Evolutionary conservation across 2,329 filamentous ascomycete species (phyloP), one percentile per base, ranked within the genome.

Genomic region (Dothideomycetes sp.): DNA sequence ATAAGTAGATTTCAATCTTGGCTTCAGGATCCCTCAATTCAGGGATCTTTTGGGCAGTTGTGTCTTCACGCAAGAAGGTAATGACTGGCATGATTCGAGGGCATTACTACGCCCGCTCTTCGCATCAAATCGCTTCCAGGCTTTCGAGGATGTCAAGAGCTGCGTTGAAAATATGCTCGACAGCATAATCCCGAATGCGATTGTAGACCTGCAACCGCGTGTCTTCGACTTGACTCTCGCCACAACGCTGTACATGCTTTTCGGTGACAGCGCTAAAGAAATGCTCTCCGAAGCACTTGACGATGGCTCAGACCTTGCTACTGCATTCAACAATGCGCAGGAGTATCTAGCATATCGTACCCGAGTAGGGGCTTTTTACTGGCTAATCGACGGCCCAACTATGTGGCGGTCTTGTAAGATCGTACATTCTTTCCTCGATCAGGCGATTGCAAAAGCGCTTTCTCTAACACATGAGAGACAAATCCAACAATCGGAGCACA

Each of bases 221-320:
- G 77, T 81, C 50, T 79, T 79, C 49, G 66, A 69, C 35, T 65
- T 81, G 51, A 79, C 77, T 0, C 63, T 82, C 16, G 78, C 83
- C 44, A 72, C 75, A 1, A 73, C 77, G 0, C 81, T 76, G 0
- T 74, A 79, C 27, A 79, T 82, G 43, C 58, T 84, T 4, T 75
- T 81, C 27, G 79, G 79, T 3, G 61, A 72, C n/a, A n/a, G n/a
- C 31, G 47, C 47, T 17, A 51, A 48, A 4, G 41, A 46, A 12
- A 16, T 15, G 9, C 42, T 54, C 5, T 14, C 19, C 9, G 50
- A 46, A 11, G 34, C 30, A 19, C 51, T 44, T 37, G 41, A 41
- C 7, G 47, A 49, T n/a, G 49, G 48, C 12, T 61, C n/a, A n/a
- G n/a, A n/a, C n/a, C n/a, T 62, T 31, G 52, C 54, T 5, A 47